These are phyloP conservation scores for Candolleomyces eurysporus DNA, from an alignment of 768 basidiomycete genomes.

Conservation along the genomic window DNA sequence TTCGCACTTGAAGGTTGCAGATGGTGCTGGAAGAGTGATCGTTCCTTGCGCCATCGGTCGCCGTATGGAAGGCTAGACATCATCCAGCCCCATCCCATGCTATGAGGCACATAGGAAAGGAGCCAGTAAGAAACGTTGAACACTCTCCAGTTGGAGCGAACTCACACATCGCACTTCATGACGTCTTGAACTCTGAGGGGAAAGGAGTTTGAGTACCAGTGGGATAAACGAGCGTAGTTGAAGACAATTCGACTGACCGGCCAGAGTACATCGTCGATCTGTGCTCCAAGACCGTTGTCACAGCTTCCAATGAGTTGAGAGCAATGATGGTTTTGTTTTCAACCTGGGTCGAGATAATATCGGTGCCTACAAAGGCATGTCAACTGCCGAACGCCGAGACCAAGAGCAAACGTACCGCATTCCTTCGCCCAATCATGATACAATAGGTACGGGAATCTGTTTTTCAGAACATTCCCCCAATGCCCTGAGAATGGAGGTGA, in stretches of 20 bases:
- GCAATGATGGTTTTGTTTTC: background rate
- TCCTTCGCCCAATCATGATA: no score
- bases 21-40: conserved; percentile 20
- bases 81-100: conserved; percentile 14
- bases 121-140: background rate
- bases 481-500: no score
- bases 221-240: background rate
- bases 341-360: background rate
- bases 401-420: no score
- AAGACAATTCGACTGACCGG: background rate
- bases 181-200: background rate
- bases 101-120: background rate
- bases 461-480: no score
- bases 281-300: background rate
- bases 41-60: conserved; percentile 19
- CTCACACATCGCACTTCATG: conserved; percentile 2
- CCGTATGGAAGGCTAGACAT: conserved; percentile 18
- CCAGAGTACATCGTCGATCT: background rate
- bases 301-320: conserved; percentile 1
- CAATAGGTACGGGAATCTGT: no score
- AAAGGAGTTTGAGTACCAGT: background rate
- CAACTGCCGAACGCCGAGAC: no score
- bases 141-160: background rate
- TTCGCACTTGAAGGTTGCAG: conserved; percentile 13
- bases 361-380: background rate